These are phyloP conservation scores for Dendrobium chrysotoxum DNA, from an alignment of 106 monocot species.

Conservation along the genomic window DNA sequence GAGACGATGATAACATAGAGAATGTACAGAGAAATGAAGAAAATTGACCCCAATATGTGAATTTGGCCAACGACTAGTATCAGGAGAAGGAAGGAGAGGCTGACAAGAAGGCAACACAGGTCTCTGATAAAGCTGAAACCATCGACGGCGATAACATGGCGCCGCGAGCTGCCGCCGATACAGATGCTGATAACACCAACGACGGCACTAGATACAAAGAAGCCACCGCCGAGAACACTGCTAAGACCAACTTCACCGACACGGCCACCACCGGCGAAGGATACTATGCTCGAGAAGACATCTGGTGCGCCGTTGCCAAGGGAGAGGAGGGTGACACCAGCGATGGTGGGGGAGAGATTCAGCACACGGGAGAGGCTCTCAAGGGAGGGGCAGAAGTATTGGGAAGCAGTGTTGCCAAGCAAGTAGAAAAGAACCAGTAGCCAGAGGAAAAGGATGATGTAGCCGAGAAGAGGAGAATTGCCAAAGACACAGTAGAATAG, in stretches of 20 bases:
- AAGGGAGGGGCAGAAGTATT: conserved; percentile 39
- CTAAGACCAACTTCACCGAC: conserved; percentile 38
- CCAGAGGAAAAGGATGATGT: conserved; percentile 25
- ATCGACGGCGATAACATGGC: conserved; percentile 6
- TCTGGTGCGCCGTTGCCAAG: conserved; percentile 42
- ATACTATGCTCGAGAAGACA: conserved; percentile 27
- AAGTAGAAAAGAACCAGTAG: conserved; percentile 39
- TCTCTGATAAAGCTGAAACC: conserved; percentile 17
- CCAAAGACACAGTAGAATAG: conserved; percentile 36
- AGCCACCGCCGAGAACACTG: conserved; percentile 49
- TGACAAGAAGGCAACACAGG: conserved; percentile 23
- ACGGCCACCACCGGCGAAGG: conserved; percentile 16
- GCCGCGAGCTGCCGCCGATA: background rate
- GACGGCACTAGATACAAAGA: conserved; percentile 45
- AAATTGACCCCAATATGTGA: conserved; percentile 24
- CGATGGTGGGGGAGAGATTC: conserved; percentile 31
- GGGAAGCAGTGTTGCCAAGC: conserved; percentile 33
- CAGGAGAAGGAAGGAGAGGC: conserved; percentile 20
- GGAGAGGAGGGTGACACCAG: conserved; percentile 39
- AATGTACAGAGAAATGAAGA: conserved; percentile 37
- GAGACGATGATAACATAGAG: conserved; percentile 36
- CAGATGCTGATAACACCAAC: conserved; percentile 15
- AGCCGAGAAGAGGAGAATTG: conserved; percentile 19
- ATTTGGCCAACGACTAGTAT: conserved; percentile 31
- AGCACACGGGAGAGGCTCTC: conserved; percentile 29